A percentile compares a stretch with the other conserved stretches of the same genome.
phyloP scores from a whole-genome alignment of 1,139 yeast species.

The Dujonia santamariae region DNA sequence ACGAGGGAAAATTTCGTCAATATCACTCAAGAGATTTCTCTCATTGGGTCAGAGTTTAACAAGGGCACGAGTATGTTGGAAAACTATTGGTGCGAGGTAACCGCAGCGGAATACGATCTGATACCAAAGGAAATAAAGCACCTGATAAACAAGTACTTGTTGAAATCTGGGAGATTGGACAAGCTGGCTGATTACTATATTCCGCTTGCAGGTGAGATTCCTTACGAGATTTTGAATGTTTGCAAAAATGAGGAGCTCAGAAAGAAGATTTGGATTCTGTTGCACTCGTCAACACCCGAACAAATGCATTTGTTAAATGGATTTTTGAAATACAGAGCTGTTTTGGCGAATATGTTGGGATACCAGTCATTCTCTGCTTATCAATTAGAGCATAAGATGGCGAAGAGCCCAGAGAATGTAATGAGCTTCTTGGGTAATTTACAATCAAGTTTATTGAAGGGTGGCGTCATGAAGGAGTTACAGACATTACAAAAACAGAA shows the following conservation, averaged over 20 bases:
- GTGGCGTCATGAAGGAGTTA: conserved; percentile 65
- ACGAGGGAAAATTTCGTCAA: conserved; percentile 71
- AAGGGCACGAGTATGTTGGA: conserved; percentile 51
- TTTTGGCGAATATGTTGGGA: conserved; percentile 74
- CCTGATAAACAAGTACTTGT: conserved; percentile 27
- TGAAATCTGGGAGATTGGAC: conserved; percentile 12
- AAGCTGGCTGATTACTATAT: conserved; percentile 24
- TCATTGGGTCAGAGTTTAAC: conserved; percentile 76
- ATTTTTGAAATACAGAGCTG: conserved; percentile 64
- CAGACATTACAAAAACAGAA: conserved; percentile 18
- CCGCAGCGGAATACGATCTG: conserved; percentile 27
- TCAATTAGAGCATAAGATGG: conserved; percentile 89
- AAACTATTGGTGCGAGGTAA: conserved; percentile 36
- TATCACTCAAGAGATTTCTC: conserved; percentile 77
- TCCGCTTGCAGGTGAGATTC: conserved; percentile 68
- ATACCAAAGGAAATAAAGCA: conserved; percentile 23
- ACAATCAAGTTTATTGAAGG: conserved; percentile 40
- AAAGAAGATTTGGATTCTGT: conserved; percentile 67
- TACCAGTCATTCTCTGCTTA: conserved; percentile 71
- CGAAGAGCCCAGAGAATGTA: conserved; percentile 76
- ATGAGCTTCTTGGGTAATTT: conserved; percentile 61
- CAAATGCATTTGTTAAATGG: conserved; percentile 62
- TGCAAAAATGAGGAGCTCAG: conserved; percentile 60
- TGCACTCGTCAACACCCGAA: conserved; percentile 55
- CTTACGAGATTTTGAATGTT: conserved; percentile 62